These are phyloP conservation scores for Collybia nuda DNA, from an alignment of 768 basidiomycete genomes.

Conservation along the genomic window DNA sequence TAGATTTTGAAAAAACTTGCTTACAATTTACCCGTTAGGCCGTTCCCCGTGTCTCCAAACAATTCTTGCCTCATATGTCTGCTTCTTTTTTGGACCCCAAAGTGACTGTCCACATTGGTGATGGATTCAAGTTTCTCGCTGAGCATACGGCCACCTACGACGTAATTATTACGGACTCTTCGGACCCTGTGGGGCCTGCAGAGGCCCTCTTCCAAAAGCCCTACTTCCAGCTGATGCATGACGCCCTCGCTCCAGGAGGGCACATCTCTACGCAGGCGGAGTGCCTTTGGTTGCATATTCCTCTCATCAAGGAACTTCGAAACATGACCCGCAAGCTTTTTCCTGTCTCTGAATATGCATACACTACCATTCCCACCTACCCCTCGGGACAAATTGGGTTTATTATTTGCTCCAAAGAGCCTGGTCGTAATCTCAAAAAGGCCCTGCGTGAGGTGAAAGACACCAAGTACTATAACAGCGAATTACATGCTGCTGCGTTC, in stretches of 20 bases:
- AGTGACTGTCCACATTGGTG: constrained; percentile 85
- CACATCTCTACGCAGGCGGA: constrained; percentile 96
- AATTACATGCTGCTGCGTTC: constrained; percentile 82
- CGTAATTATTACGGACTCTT: constrained; percentile 98
- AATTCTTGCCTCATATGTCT: constrained; percentile 94
- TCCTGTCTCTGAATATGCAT: constrained; percentile 85
- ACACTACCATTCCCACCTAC: constrained; percentile 96
- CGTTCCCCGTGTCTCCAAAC: constrained; percentile 92
- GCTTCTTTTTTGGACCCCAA: constrained; percentile 73
- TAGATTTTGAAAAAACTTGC: not conserved
- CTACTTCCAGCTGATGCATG: constrained; percentile 93
- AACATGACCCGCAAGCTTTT: constrained; percentile 73
- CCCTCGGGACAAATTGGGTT: constrained; percentile 99
- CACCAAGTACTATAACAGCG: constrained; percentile 84
- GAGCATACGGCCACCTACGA: constrained; percentile 89
- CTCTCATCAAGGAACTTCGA: constrained; percentile 77
- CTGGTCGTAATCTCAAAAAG: constrained; percentile 63
- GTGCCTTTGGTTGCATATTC: constrained; percentile 92
- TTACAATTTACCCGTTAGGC: constrained; percentile 48
- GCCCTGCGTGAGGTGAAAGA: constrained; percentile 70
- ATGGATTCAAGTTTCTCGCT: constrained; percentile 95
- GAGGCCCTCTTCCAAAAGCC: constrained; percentile 93
- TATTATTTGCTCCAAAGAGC: constrained; percentile 82
- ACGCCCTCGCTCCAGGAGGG: constrained; percentile 86
- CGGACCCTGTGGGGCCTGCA: constrained; percentile 96